Evolutionary conservation across 2,329 filamentous ascomycete species (phyloP).

Genomic region (Neonectria neomacrospora): DNA sequence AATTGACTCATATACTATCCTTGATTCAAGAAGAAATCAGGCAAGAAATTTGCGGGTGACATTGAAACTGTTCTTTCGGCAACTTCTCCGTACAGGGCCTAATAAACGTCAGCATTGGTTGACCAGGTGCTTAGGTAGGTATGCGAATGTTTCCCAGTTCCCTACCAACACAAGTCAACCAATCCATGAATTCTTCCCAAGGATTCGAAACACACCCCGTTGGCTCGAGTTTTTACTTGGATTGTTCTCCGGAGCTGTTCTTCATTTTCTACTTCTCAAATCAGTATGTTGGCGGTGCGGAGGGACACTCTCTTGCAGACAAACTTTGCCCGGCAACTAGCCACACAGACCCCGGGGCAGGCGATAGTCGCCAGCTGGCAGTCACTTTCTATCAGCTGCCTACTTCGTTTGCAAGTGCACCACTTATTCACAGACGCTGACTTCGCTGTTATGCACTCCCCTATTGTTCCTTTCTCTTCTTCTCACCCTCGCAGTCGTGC

Average conservation of each 20-base stretch:
- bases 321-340: neutral
- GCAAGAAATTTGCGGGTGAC: neutral
- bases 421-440: neutral
- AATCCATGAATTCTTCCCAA: neutral
- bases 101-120: no score
- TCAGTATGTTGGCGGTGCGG: neutral
- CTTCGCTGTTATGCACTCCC: neutral
- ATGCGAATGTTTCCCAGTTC: neutral
- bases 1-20: neutral
- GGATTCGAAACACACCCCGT: neutral
- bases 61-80: no score
- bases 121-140: neutral
- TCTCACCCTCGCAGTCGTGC: neutral
- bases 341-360: neutral
- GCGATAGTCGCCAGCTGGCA: constrained; percentile 24
- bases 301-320: neutral
- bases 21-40: neutral
- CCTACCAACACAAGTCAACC: neutral
- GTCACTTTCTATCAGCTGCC: constrained; percentile 22
- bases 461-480: neutral
- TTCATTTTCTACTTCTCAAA: neutral
- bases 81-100: no score
- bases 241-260: neutral
- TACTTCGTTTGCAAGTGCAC: neutral
- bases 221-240: neutral